phyloP scores from a whole-genome alignment of 805 yeast genomes.

The Komagataella populi region DNA sequence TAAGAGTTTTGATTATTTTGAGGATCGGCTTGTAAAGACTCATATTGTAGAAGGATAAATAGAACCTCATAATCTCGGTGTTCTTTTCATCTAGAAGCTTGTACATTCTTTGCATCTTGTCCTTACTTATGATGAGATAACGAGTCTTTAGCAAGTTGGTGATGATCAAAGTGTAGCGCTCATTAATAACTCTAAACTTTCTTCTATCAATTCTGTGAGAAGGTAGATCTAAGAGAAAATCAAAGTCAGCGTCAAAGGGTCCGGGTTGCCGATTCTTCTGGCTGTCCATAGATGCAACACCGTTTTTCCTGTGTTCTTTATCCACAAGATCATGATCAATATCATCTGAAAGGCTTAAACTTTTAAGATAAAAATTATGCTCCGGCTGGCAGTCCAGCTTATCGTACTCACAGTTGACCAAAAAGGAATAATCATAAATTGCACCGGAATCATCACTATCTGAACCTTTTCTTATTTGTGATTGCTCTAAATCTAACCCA shows the following conservation, averaged over 20 bases:
- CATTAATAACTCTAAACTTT: background rate
- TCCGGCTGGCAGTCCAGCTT: slow-evolving; percentile 12
- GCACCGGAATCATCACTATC: slow-evolving; percentile 6
- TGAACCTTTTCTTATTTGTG: slow-evolving; percentile 11
- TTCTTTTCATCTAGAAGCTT: slow-evolving; percentile 51
- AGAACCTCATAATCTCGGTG: slow-evolving; percentile 43
- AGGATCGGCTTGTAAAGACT: slow-evolving; percentile 57
- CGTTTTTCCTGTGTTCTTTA: background rate
- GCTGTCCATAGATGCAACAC: background rate
- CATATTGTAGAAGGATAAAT: slow-evolving; percentile 45
- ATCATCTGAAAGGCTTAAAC: background rate
- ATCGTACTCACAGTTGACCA: slow-evolving; percentile 18
- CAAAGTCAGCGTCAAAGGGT: background rate
- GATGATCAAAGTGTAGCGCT: slow-evolving; percentile 13
- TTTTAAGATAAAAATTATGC: slow-evolving; percentile 10
- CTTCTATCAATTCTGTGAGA: background rate
- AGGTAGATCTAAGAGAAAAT: background rate
- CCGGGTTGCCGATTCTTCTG: background rate
- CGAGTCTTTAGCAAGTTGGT: slow-evolving; percentile 39
- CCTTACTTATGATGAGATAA: slow-evolving; percentile 40
- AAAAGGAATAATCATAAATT: background rate
- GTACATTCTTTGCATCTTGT: slow-evolving; percentile 63
- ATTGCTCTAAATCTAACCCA: slow-evolving; percentile 14
- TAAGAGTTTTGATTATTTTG: slow-evolving; percentile 60
- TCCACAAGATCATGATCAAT: background rate